Evolutionary conservation across 2,329 filamentous ascomycete genomes (phyloP).

Genomic region (Didymella arachidicola): DNA sequence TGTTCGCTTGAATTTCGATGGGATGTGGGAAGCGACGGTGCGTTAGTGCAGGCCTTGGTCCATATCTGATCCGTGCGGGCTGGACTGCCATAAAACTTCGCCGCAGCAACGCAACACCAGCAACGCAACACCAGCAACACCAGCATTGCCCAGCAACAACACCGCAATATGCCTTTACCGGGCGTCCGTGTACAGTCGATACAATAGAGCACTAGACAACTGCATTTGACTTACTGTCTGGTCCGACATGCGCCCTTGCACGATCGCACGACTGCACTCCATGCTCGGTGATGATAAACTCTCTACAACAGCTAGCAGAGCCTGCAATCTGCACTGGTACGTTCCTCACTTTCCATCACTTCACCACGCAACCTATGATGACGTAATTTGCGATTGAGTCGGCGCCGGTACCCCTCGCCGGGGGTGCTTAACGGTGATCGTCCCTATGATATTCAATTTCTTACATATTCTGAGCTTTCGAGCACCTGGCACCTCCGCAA

Average conservation of each 20-base stretch:
- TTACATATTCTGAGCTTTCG: slow-evolving; percentile 94
- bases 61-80: not conserved
- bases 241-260: not conserved
- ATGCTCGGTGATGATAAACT: slow-evolving; percentile 12
- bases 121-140: not conserved
- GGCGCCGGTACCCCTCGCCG: slow-evolving; percentile 86
- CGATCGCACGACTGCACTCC: not conserved
- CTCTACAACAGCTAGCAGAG: slow-evolving; percentile 16
- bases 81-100: not conserved
- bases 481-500: not conserved
- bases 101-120: not conserved
- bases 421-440: slow-evolving; percentile 79
- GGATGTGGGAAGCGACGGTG: too few species aligned
- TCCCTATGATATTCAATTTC: slow-evolving; percentile 88
- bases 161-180: not conserved
- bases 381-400: slow-evolving; percentile 99
- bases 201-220: not conserved
- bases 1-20: not conserved
- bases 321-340: slow-evolving; percentile 29
- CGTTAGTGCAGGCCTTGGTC: too few species aligned
- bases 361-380: slow-evolving; percentile 69
- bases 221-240: not conserved
- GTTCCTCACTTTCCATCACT: slow-evolving; percentile 22
- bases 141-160: not conserved
- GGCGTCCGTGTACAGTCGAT: not conserved